Evolutionary conservation across 2,329 filamentous ascomycete genomes (phyloP).

Genomic region (Epichloe festucae): DNA sequence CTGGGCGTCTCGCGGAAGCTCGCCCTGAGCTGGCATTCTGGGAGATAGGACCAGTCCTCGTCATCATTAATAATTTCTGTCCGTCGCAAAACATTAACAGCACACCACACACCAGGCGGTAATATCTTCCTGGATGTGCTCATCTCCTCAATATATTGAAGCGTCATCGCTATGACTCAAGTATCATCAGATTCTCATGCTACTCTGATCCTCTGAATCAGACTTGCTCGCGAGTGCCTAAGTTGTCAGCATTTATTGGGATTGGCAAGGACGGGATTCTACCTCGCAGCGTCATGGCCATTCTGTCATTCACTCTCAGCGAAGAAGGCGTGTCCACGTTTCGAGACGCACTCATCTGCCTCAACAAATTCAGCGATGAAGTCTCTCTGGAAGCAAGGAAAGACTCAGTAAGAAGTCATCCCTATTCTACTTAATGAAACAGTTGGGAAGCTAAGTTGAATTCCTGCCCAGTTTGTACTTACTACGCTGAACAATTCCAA

Average conservation of each 20-base stretch:
- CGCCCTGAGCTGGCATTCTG: no score
- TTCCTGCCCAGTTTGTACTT: constrained; percentile 45
- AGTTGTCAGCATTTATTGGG: background rate
- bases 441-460: background rate
- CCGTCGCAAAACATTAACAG: no score
- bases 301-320: constrained; percentile 60
- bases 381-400: constrained; percentile 61
- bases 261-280: background rate
- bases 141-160: background rate
- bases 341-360: constrained; percentile 60
- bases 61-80: no score
- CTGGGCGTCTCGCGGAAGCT: no score
- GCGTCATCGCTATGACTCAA: background rate
- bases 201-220: background rate
- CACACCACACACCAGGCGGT: background rate
- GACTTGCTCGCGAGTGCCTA: background rate
- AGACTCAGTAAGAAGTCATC: constrained; percentile 40
- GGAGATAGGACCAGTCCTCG: no score
- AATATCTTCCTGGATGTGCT: background rate
- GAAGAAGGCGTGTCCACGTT: constrained; percentile 59
- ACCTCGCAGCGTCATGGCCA: constrained; percentile 30
- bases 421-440: background rate
- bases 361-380: constrained; percentile 68
- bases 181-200: background rate
- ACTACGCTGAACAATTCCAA: constrained; percentile 70